A percentile compares a stretch with the other conserved stretches of the same genome.
Conservation (phyloP, 371 early-diverging fungal species). For the Batrachochytrium dendrobatidis region DNA sequence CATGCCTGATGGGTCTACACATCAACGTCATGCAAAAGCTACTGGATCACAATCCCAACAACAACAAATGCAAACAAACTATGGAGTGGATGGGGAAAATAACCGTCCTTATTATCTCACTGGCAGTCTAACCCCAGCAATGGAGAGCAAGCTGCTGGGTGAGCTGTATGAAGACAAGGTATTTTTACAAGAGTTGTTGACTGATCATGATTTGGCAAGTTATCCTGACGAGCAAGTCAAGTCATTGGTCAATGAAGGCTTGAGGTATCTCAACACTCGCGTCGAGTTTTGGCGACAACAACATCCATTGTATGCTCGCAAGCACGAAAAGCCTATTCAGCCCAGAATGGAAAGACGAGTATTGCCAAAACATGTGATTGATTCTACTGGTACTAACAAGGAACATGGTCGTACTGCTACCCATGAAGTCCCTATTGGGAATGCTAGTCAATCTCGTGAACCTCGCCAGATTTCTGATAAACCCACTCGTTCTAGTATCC, state of each 20-base stretch:
- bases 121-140: slow-evolving; percentile 15
- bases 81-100: background rate
- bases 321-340: slow-evolving; percentile 25
- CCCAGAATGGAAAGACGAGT: slow-evolving; percentile 21
- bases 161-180: slow-evolving; percentile 45
- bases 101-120: background rate
- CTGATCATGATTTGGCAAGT: slow-evolving; percentile 34
- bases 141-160: slow-evolving; percentile 39
- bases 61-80: background rate
- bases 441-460: too few species aligned
- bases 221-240: slow-evolving; percentile 33
- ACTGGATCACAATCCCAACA: slow-evolving; percentile 3
- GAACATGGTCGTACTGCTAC: too few species aligned
- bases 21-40: slow-evolving; percentile 7
- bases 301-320: slow-evolving; percentile 38
- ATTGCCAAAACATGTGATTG: background rate
- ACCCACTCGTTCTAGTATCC: too few species aligned
- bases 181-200: slow-evolving; percentile 33
- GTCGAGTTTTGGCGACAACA: slow-evolving; percentile 51
- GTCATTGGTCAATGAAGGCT: slow-evolving; percentile 33
- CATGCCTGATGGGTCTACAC: slow-evolving; percentile 8
- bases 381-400: too few species aligned
- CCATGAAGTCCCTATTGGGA: too few species aligned
- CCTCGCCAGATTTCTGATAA: too few species aligned
- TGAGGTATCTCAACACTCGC: slow-evolving; percentile 37